Conservation (phyloP, 2,329 filamentous ascomycete genomes). For the Dactylellina cionopaga region DNA sequence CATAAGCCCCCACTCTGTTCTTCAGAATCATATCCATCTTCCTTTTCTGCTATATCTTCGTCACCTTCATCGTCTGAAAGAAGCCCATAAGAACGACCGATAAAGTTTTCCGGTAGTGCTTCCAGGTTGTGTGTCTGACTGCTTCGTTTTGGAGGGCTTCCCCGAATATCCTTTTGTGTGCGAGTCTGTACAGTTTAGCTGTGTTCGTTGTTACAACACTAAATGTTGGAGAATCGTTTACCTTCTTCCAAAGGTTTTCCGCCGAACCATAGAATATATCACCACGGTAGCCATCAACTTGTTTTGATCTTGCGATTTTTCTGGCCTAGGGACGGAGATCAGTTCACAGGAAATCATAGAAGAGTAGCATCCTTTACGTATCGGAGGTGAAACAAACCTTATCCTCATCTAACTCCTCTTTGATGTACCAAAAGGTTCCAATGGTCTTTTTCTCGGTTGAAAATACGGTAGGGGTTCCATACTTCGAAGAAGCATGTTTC, state of each 20-base stretch:
- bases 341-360: not conserved
- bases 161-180: slow-evolving; percentile 1
- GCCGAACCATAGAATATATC: slow-evolving; percentile 51
- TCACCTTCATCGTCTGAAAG: slow-evolving; percentile 45
- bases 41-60: not conserved
- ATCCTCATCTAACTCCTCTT: slow-evolving; percentile 37
- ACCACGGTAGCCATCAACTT: slow-evolving; percentile 41
- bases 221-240: not conserved
- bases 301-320: slow-evolving; percentile 35
- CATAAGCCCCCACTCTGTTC: too few species aligned
- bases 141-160: not conserved
- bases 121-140: slow-evolving; percentile 5
- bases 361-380: not conserved
- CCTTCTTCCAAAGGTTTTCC: slow-evolving; percentile 40
- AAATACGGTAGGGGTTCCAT: not conserved
- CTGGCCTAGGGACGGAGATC: slow-evolving; percentile 15
- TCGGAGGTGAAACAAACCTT: slow-evolving; percentile 8
- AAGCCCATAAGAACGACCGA: slow-evolving; percentile 47
- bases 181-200: not conserved
- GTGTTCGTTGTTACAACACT: not conserved
- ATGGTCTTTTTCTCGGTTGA: slow-evolving; percentile 32
- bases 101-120: slow-evolving; percentile 12
- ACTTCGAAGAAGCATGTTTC: not conserved
- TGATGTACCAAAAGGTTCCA: slow-evolving; percentile 48
- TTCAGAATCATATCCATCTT: slow-evolving; percentile 1